Evolutionary conservation across 2,329 filamentous ascomycete species (phyloP).

Genomic region (Diatrype stigma): DNA sequence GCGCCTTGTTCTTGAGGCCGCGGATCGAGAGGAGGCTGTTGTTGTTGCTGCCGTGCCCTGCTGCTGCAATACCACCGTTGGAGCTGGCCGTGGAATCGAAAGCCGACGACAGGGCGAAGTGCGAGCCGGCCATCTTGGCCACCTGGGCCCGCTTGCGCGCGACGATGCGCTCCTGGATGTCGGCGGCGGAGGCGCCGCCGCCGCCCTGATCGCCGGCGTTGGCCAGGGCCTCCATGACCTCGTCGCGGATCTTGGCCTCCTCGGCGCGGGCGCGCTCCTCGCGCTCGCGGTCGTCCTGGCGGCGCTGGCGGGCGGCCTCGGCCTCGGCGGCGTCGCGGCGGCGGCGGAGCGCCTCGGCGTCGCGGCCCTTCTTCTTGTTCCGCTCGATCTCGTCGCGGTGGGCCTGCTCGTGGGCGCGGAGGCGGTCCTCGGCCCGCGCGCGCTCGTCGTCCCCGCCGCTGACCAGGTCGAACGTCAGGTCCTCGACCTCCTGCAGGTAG

Average conservation of each 20-base stretch:
- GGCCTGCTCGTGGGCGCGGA: constrained; percentile 63
- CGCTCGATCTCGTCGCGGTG: constrained; percentile 67
- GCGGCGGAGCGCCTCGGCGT: constrained; percentile 50
- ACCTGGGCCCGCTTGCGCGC: constrained; percentile 71
- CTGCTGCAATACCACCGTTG: constrained; percentile 28
- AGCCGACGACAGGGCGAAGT: constrained; percentile 9
- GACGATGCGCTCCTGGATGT: constrained; percentile 56
- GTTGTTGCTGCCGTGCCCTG: constrained; percentile 13
- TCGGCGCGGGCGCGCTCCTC: constrained; percentile 67
- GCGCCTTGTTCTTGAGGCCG: constrained; percentile 66
- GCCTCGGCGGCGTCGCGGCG: constrained; percentile 59
- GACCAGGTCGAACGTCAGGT: constrained; percentile 84
- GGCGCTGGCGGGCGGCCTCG: constrained; percentile 59
- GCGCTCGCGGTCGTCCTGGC: constrained; percentile 61
- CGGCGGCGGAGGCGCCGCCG: constrained; percentile 59
- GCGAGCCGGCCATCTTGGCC: constrained; percentile 38
- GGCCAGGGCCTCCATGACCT: constrained; percentile 69
- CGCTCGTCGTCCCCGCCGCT: constrained; percentile 63
- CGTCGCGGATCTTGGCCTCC: constrained; percentile 59
- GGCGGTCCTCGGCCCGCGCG: constrained; percentile 38
- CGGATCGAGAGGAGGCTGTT: constrained; percentile 60
- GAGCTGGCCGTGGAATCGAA: constrained; percentile 19
- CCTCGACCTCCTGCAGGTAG: constrained; percentile 90
- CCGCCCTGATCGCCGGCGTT: constrained; percentile 45
- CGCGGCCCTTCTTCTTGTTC: constrained; percentile 51